Conservation (phyloP, 306 rosid genomes). For the Rubus idaeus region DNA sequence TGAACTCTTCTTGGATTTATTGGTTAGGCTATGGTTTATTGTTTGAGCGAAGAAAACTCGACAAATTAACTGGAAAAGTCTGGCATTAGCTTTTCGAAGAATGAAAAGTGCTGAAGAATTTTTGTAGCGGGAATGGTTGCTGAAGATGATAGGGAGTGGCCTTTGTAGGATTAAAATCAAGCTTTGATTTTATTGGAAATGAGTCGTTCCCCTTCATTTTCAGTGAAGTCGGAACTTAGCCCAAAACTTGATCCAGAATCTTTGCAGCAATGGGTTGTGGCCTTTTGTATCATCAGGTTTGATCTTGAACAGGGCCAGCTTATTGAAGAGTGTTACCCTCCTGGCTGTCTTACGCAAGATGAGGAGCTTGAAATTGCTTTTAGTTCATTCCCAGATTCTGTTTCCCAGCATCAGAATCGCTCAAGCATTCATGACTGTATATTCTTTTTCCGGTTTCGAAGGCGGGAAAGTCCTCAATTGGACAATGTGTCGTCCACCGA, state of each 20-base stretch:
- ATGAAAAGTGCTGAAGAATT: constrained; percentile 27
- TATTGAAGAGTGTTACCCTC: constrained; percentile 93
- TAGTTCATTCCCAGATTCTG: constrained; percentile 80
- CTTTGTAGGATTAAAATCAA: constrained; percentile 32
- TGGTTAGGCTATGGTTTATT: constrained; percentile 30
- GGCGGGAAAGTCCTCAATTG: constrained; percentile 41
- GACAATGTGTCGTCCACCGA: constrained; percentile 39
- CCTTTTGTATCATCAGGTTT: constrained; percentile 78
- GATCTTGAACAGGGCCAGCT: constrained; percentile 95
- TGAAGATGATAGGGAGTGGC: constrained; percentile 27
- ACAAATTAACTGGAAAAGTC: constrained; percentile 13
- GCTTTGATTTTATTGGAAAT: constrained; percentile 43
- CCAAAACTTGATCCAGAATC: constrained; percentile 69
- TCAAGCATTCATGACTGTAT: constrained; percentile 85
- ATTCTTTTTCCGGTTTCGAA: constrained; percentile 75
- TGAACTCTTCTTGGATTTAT: constrained; percentile 18
- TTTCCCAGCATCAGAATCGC: constrained; percentile 86
- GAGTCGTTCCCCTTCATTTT: constrained; percentile 82
- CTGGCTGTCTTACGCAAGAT: constrained; percentile 61
- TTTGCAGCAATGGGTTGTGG: constrained; percentile 66
- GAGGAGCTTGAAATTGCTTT: constrained; percentile 86
- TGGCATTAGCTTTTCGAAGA: constrained; percentile 21
- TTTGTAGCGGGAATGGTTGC: constrained; percentile 37
- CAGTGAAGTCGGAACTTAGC: constrained; percentile 65
- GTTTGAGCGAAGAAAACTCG: constrained; percentile 26